These are phyloP conservation scores for Stagonosporopsis vannaccii DNA, from an alignment of 2,329 filamentous ascomycete genomes.

Conservation along the genomic window DNA sequence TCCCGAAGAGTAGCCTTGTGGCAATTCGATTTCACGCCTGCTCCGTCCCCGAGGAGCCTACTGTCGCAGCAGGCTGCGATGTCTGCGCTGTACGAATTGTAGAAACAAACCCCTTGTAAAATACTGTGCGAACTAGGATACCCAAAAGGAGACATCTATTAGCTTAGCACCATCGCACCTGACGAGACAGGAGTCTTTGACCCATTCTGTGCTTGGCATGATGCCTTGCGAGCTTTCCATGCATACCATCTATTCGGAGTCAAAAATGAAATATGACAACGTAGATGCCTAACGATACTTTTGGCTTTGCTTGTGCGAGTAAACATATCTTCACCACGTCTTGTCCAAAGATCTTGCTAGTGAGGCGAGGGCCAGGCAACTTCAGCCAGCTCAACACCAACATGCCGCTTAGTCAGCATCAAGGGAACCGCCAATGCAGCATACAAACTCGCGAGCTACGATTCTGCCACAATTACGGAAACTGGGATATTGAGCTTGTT, in stretches of 20 bases:
- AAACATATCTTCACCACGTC: background rate
- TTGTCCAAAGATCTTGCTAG: background rate
- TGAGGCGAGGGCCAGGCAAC: background rate
- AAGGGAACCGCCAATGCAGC: background rate
- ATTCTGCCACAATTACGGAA: background rate
- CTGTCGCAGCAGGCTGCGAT: slow-evolving; percentile 16
- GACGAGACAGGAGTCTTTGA: background rate
- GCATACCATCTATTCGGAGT: background rate
- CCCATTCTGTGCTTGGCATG: background rate
- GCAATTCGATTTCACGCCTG: background rate
- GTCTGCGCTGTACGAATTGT: background rate
- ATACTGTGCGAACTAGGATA: slow-evolving; percentile 3
- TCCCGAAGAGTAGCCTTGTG: slow-evolving; percentile 27
- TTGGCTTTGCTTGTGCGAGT: background rate
- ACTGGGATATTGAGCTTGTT: background rate
- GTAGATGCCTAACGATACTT: background rate
- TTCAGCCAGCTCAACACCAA: slow-evolving; percentile 8
- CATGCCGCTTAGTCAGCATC: slow-evolving; percentile 11
- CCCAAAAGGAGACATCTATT: background rate
- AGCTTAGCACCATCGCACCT: background rate
- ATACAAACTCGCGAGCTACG: background rate
- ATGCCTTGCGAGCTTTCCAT: background rate
- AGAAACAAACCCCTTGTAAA: slow-evolving; percentile 3
- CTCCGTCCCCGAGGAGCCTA: background rate
- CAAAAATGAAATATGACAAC: background rate